Percentiles rank a stretch among this genome's conserved stretches.
phyloP scores from a whole-genome alignment of 345 rosid genomes.

The Salix udensis region DNA sequence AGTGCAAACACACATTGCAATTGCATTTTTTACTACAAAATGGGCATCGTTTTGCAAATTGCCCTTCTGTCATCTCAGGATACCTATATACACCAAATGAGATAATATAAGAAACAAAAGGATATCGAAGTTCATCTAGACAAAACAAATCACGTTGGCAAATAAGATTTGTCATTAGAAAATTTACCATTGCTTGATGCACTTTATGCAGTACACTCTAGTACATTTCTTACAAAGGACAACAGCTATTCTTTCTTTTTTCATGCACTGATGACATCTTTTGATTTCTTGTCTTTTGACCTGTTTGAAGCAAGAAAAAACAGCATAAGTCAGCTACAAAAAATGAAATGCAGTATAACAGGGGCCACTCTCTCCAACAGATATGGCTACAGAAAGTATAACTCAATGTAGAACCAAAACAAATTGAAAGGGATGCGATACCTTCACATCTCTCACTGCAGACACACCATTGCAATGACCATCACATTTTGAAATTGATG shows the following conservation, averaged over 20 bases:
- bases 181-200: slow-evolving; percentile 64
- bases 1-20: slow-evolving; percentile 72
- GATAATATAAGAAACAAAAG: background rate
- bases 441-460: slow-evolving; percentile 24
- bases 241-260: slow-evolving; percentile 40
- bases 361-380: background rate
- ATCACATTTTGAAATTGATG: slow-evolving; percentile 24
- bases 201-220: slow-evolving; percentile 46
- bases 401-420: background rate
- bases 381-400: background rate
- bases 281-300: slow-evolving; percentile 20
- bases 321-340: background rate
- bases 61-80: slow-evolving; percentile 52
- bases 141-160: background rate
- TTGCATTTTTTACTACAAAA: slow-evolving; percentile 74
- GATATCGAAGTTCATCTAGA: background rate
- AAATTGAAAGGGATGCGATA: background rate
- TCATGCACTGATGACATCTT: slow-evolving; percentile 80
- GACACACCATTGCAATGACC: slow-evolving; percentile 13
- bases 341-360: background rate
- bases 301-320: slow-evolving; percentile 30
- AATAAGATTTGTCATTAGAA: background rate
- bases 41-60: slow-evolving; percentile 60
- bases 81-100: slow-evolving; percentile 48
- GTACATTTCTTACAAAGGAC: slow-evolving; percentile 52